phyloP scores from a whole-genome alignment of 2,329 filamentous ascomycete species.

The Aspergillus flavus region DNA sequence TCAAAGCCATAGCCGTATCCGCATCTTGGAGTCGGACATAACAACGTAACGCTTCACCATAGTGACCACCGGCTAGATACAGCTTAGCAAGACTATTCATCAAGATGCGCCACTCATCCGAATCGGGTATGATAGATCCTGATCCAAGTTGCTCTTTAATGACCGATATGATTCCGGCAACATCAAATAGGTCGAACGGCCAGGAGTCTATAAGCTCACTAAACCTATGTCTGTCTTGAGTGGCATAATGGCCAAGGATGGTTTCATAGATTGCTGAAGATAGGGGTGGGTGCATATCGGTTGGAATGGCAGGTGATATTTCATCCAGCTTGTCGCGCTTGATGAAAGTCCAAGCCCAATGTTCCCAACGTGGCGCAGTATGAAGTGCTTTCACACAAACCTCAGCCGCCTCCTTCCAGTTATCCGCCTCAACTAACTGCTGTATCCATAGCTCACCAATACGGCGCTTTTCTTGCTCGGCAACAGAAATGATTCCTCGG shows the following conservation, averaged over 20 bases:
- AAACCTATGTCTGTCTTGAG: constrained; percentile 73
- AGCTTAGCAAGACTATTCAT: constrained; percentile 82
- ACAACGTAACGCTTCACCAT: constrained; percentile 81
- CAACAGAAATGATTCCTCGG: constrained; percentile 62
- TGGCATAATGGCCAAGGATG: constrained; percentile 85
- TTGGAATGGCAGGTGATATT: constrained; percentile 82
- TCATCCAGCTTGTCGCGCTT: constrained; percentile 85
- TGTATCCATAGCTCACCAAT: constrained; percentile 94
- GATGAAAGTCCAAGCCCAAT: constrained; percentile 93
- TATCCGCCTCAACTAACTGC: constrained; percentile 71
- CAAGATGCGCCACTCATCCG: constrained; percentile 87
- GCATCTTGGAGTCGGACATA: constrained; percentile 92
- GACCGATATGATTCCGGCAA: constrained; percentile 72
- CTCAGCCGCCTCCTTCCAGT: constrained; percentile 78
- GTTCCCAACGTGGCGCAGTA: constrained; percentile 83
- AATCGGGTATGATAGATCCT: constrained; percentile 73
- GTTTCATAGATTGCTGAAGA: constrained; percentile 84
- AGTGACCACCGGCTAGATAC: constrained; percentile 77
- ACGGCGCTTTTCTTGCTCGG: constrained; percentile 83
- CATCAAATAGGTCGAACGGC: constrained; percentile 82
- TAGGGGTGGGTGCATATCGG: constrained; percentile 75
- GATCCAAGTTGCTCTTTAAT: constrained; percentile 82
- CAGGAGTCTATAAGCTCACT: constrained; percentile 79
- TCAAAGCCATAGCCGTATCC: constrained; percentile 82
- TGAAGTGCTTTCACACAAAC: constrained; percentile 81